phyloP scores from a whole-genome alignment of 768 basidiomycete species.

The Auricularia sp. region DNA sequence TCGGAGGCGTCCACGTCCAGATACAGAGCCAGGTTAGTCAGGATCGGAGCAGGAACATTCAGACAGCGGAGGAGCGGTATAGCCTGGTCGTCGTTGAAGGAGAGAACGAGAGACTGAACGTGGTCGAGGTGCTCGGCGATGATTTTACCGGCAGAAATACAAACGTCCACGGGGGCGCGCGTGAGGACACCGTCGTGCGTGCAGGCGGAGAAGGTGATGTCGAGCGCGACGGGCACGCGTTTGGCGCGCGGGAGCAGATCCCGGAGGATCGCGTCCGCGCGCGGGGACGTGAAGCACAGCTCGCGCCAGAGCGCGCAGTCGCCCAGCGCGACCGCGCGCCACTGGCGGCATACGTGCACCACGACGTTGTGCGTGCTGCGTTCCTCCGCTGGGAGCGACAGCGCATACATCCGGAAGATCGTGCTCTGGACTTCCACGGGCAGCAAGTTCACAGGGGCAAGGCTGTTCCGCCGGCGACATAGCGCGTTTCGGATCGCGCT shows the following conservation, averaged over 20 bases:
- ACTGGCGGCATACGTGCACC: neutral
- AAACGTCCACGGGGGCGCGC: neutral
- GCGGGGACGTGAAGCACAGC: neutral
- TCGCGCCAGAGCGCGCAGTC: neutral
- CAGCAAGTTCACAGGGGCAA: neutral
- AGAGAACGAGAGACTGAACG: neutral
- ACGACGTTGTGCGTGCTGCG: neutral
- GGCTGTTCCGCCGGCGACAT: neutral
- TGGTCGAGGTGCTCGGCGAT: neutral
- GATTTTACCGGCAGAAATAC: neutral
- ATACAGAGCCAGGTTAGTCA: neutral
- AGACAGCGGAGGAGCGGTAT: neutral
- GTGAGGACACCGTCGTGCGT: neutral
- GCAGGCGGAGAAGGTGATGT: neutral
- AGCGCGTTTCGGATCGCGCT: neutral
- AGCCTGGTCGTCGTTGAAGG: neutral
- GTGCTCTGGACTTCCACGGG: neutral
- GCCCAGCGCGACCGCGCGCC: neutral
- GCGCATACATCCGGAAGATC: neutral
- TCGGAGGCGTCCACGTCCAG: neutral
- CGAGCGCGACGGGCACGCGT: neutral
- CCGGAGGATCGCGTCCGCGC: neutral
- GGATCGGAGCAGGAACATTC: neutral
- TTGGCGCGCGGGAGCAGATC: neutral
- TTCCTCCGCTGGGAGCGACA: neutral